Conservation (phyloP, 768 basidiomycete genomes). For the Suillus subaureus region DNA sequence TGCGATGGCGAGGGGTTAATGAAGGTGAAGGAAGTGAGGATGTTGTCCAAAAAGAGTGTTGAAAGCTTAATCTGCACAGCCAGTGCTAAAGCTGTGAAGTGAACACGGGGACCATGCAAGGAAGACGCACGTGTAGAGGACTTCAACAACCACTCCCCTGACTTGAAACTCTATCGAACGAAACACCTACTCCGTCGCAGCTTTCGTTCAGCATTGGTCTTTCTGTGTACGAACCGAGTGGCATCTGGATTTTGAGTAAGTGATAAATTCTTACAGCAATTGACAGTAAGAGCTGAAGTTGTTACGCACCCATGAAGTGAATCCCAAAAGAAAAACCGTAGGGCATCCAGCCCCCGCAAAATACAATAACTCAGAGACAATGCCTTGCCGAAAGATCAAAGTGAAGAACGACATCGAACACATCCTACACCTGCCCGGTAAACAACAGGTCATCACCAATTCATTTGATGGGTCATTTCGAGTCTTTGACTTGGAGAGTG, state of each 20-base stretch:
- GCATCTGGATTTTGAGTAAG: neutral
- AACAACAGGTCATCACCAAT: neutral
- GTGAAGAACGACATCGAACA: neutral
- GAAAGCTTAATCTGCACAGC: neutral
- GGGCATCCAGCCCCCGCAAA: neutral
- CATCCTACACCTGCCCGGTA: neutral
- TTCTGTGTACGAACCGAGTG: neutral
- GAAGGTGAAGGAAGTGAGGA: neutral
- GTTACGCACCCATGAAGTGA: neutral
- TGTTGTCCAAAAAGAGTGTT: neutral
- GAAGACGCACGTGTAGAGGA: neutral
- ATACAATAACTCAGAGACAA: neutral
- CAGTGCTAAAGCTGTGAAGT: neutral
- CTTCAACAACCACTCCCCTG: neutral
- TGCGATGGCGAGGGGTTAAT: neutral
- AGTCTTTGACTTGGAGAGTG: neutral
- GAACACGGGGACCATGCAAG: neutral
- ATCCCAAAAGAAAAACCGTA: neutral
- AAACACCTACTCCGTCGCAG: neutral
- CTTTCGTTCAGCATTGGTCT: neutral
- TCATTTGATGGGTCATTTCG: neutral
- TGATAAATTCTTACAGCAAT: neutral
- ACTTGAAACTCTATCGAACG: neutral
- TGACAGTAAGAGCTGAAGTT: neutral
- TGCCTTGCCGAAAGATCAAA: neutral